A percentile compares a stretch with the other conserved stretches of the same genome.
These are phyloP conservation scores for Lipomyces mesembrius DNA, from an alignment of 805 yeast species.

Conservation along the genomic window DNA sequence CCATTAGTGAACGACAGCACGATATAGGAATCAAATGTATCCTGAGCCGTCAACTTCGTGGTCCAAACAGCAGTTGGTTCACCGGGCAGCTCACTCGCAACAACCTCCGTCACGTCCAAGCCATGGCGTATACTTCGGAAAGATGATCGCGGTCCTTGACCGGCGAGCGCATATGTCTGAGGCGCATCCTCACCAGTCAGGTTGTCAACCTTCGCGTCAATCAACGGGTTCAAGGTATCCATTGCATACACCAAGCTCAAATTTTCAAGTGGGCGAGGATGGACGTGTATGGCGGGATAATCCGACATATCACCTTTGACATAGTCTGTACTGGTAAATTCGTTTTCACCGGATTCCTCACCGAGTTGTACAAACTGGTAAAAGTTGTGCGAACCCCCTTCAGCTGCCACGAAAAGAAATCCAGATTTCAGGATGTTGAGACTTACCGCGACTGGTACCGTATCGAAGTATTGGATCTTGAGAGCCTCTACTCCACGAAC, in stretches of 20 bases:
- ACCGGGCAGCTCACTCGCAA: conserved; percentile 75
- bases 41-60: conserved; percentile 53
- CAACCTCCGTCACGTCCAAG: conserved; percentile 63
- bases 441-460: conserved; percentile 63
- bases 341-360: conserved; percentile 54
- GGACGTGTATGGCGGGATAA: conserved; percentile 41
- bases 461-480: conserved; percentile 72
- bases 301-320: conserved; percentile 47
- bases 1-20: conserved; percentile 67
- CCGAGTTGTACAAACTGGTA: conserved; percentile 83
- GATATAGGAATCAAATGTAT: conserved; percentile 63
- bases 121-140: conserved; percentile 61
- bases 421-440: conserved; percentile 75
- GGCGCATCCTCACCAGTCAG: conserved; percentile 48
- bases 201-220: conserved; percentile 49
- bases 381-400: conserved; percentile 64
- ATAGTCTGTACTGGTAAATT: conserved; percentile 45
- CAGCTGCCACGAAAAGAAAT: conserved; percentile 68
- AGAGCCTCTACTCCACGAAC: conserved; percentile 50
- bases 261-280: conserved; percentile 52
- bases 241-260: conserved; percentile 60
- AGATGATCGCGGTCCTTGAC: conserved; percentile 51
- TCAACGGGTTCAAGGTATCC: conserved; percentile 58
- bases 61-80: conserved; percentile 68
- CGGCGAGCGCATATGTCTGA: conserved; percentile 51